Evolutionary conservation across 257 asterid species (phyloP), one percentile per base, ranked within the genome.

Genomic region (Plantago elongata): DNA sequence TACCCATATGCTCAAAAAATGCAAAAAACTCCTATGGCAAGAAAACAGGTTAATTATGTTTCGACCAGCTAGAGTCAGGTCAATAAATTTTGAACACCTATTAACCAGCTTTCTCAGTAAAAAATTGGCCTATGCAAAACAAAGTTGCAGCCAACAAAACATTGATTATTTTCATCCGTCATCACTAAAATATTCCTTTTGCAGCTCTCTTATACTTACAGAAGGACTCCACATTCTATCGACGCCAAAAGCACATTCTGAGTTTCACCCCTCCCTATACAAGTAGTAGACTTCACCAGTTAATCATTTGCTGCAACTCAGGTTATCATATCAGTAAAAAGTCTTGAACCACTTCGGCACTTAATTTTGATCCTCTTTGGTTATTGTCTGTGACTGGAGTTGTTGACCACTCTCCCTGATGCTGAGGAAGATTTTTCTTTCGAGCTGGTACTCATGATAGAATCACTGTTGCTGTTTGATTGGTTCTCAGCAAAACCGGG

Each of bases 141-240:
- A 69, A 77, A 75, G 40, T 4, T 34, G 40, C 68, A 51, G 57
- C 37, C 60, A 61, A 71, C 43, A 59, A 60, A 60, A 62, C 82
- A 59, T 63, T 58, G 30, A 75, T 86, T 86, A 86, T 84, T 86
- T 68, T 54, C 70, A 64, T 65, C 57, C 67, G 62, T 70, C 64
- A 61, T 62, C 51, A 67, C 40, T 34, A 34, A 34, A 69, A 22
- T 5, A 29, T 61, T 47, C 52, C 59, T 72, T 43, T 47, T 69
- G 74, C 64, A 71, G 67, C 82, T 66, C 77, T 76, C 60, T 78
- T 81, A 67, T 86, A 81, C 89, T 86, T 86, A 86, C 95, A 89
- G 75, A 74, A 70, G 69, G 71, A 69, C 71, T 52, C 70, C 62
- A 64, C 75, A 12, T 65, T 71, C 76, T 65, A 54, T 61, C 75